Base-by-base conservation (phyloP, 371 early-diverging fungal genomes). In the Mucor piriformis region DNA sequence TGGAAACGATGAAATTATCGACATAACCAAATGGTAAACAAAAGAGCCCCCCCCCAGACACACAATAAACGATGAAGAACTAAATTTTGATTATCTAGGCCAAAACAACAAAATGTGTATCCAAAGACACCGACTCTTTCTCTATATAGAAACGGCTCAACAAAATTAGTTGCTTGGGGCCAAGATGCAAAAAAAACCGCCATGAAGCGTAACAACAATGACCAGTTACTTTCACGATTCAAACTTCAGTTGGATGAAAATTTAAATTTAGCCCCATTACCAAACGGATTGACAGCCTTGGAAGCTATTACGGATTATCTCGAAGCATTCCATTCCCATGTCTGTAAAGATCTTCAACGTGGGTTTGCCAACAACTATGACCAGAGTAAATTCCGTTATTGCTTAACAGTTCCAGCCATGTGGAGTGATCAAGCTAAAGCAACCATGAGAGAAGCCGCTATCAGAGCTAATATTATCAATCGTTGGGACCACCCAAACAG, bases 401-500 rank as follows among this genome's bases (percentile, higher is more conserved):
- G 79, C 50, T 54, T 79, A 32, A 79, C 79, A 8, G 79, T 79
- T 7, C 79, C 79, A 49, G 79, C 79, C 48, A 79, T 79, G 79
- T 79, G 79, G 79, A 74, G 73, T 46, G 79, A 79, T 54, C 69
- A 74, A 50, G 79, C 79, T 42, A 79, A 79, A 50, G 72, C 76
- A 18, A 75, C 72, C 8, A 79, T 79, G 79, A 67, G 79, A 59
- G 75, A 76, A 44, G 79, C 79, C 2, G 79, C 79, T 3, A 74
- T 79, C 34, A 55, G 75, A 53, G 76, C 79, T 8, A 70, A 70
- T 18, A 70, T 79, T 38, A 70, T 78, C 50, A 74, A 78, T 24
- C 69, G 75, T 13, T 73, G 70, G 66, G 79, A 79, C 24, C 79
- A 76, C 44, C 79, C 76, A 5, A 76, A 70, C 32, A 54, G 79